These are phyloP conservation scores for Parasarocladium wereldwijsianum DNA, from an alignment of 2,329 filamentous ascomycete genomes.

Conservation along the genomic window DNA sequence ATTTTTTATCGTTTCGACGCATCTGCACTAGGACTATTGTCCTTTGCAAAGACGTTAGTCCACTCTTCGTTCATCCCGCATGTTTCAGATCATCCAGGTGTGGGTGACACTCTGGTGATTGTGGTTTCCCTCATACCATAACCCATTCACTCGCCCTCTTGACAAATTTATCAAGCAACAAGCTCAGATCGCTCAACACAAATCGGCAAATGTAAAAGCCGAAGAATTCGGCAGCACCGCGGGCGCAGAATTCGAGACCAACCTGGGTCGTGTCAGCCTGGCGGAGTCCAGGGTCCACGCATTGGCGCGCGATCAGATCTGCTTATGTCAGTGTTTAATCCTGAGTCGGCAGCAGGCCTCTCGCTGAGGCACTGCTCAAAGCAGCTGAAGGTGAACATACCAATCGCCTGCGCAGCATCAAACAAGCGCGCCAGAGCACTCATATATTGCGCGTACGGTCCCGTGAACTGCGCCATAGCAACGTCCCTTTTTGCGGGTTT, in stretches of 20 bases:
- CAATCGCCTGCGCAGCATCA: conserved; percentile 82
- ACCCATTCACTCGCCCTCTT: conserved; percentile 97
- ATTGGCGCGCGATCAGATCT: conserved; percentile 94
- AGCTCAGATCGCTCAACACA: conserved; percentile 67
- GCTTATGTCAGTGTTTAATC: conserved; percentile 11
- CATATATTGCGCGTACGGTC: conserved; percentile 87
- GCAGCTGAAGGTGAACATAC: conserved; percentile 36
- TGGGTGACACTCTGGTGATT: background rate
- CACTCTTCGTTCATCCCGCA: too few species aligned
- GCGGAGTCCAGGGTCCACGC: conserved; percentile 84
- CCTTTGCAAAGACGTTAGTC: too few species aligned
- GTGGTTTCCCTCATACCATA: conserved; percentile 15
- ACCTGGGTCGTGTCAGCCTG: conserved; percentile 91
- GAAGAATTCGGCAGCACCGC: conserved; percentile 94
- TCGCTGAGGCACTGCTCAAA: background rate
- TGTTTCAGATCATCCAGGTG: too few species aligned
- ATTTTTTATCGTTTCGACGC: too few species aligned
- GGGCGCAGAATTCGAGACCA: conserved; percentile 80
- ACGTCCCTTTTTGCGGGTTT: conserved; percentile 61
- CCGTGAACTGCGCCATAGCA: conserved; percentile 53
- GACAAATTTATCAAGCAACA: conserved; percentile 91
- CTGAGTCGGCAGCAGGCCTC: background rate
- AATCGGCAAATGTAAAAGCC: conserved; percentile 94
- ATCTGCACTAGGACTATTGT: too few species aligned
- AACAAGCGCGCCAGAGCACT: conserved; percentile 76